A percentile compares a stretch with the other conserved stretches of the same genome.
These are phyloP conservation scores for Fusarium praegraminearum DNA, from an alignment of 2,329 filamentous ascomycete genomes.

Conservation along the genomic window DNA sequence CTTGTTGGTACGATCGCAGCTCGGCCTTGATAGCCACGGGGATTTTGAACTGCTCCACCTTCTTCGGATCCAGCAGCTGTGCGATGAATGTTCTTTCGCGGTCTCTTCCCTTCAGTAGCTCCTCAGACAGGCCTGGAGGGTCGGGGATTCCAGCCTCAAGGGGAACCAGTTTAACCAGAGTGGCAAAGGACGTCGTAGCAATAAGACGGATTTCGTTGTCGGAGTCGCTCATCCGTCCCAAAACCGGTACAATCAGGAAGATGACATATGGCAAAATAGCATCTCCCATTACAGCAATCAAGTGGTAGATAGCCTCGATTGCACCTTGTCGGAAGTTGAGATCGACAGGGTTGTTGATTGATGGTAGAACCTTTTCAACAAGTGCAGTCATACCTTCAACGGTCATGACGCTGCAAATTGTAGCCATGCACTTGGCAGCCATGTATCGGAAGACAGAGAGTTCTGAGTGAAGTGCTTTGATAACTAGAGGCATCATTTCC, in stretches of 20 bases:
- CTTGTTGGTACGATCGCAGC: conserved; percentile 96
- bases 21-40: conserved; percentile 98
- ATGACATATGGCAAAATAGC: conserved; percentile 96
- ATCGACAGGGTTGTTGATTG: conserved; percentile 90
- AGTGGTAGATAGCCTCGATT: conserved; percentile 94
- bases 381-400: conserved; percentile 96
- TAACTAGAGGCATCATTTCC: conserved; percentile 84
- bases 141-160: conserved; percentile 98
- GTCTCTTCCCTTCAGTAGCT: conserved; percentile 89
- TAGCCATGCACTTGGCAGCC: conserved; percentile 96
- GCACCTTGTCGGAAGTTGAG: conserved; percentile 91
- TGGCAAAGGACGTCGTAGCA: conserved; percentile 96
- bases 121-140: conserved; percentile 89
- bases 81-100: conserved; percentile 96
- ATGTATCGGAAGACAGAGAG: conserved; percentile 95
- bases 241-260: conserved; percentile 96
- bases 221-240: conserved; percentile 98
- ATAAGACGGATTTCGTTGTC: conserved; percentile 95
- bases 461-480: conserved; percentile 86
- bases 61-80: conserved; percentile 95
- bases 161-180: conserved; percentile 94
- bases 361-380: conserved; percentile 91
- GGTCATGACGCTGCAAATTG: conserved; percentile 95
- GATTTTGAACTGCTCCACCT: conserved; percentile 93
- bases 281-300: conserved; percentile 99